Base-by-base conservation (phyloP, 208 protist species). In the Borovskyia barvae region DNA sequence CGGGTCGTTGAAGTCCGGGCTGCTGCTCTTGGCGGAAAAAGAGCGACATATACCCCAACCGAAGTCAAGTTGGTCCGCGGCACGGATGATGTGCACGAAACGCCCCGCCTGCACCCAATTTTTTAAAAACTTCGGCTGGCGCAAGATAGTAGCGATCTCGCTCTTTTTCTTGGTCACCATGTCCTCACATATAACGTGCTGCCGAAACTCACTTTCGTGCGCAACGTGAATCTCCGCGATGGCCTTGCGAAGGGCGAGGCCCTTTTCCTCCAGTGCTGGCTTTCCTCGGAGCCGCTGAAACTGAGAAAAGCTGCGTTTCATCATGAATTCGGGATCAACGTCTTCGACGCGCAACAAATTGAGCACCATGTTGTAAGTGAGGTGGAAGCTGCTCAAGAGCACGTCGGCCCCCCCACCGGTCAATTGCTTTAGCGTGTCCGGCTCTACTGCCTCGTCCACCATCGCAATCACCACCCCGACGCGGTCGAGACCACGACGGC, bases 361-460 rank as follows among this genome's bases (percentile, higher is more conserved):
- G 8, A 99, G 85, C 37, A 99, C 77, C 98, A 99, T 99, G 77
- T 99, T 99, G 85, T 99, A 99, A 33, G 94, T 96, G 39, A 99
- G 81, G 72, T 99, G 95, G 74, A 99, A 99, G 52, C 94, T 94
- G 70, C 80, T 95, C 37, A 95, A 91, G 25, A 99, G 86, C 1
- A 93, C 75, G 67, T 98, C 95, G 12, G 97, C 85, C 32, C 93
- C 79, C 25, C 97, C 97, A 36, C 87, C 92, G 24, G 96, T 93
- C 69, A 99, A 82, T 40, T 82, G 71, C 77, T 97, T 97, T n/a
- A 97, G 82, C 9, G 86, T 91, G 15, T 91, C 75, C 4, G 97
- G 95, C 64, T 99, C 97, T 40, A 99, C 95, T 20, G 90, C 85
- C 75, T 99, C 97, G 71, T 99, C 95, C 1, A 99, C 85, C 93